These are phyloP conservation scores for Castanospermum australe DNA, from an alignment of 306 rosid species.

Conservation along the genomic window DNA sequence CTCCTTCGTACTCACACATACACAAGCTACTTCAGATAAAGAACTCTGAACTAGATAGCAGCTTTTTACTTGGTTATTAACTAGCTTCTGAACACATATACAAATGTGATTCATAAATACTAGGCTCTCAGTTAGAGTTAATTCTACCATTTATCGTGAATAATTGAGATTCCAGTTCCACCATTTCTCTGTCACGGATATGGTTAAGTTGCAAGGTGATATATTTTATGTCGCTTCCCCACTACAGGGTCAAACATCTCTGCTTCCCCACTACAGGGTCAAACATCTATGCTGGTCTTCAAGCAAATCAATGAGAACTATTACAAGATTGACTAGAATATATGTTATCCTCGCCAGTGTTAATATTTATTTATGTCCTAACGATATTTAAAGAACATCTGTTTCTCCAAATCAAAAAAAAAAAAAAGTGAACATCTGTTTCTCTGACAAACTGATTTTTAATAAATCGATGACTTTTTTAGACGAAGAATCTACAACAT, in stretches of 20 bases:
- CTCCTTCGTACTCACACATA: neutral
- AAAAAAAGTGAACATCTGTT: no score
- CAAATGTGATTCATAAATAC: neutral
- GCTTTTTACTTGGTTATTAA: neutral
- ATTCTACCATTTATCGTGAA: neutral
- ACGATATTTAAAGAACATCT: neutral
- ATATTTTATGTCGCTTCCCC: neutral
- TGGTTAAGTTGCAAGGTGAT: neutral
- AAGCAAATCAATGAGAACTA: neutral
- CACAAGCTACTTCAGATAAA: neutral
- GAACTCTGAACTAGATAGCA: neutral
- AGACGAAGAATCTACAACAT: neutral
- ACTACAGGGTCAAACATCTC: neutral
- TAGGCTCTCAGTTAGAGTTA: neutral
- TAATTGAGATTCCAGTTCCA: neutral
- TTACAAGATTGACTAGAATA: neutral
- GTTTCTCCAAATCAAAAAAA: no score
- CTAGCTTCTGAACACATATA: neutral
- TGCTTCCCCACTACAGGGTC: neutral
- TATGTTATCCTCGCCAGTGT: neutral
- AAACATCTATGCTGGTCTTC: constrained; percentile 11
- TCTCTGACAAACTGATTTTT: neutral
- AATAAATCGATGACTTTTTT: neutral
- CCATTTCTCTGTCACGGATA: neutral
- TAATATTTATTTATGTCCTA: neutral